phyloP scores from a whole-genome alignment of 1,284 basidiomycete genomes.

The Apiotrichum mycotoxinovorans region DNA sequence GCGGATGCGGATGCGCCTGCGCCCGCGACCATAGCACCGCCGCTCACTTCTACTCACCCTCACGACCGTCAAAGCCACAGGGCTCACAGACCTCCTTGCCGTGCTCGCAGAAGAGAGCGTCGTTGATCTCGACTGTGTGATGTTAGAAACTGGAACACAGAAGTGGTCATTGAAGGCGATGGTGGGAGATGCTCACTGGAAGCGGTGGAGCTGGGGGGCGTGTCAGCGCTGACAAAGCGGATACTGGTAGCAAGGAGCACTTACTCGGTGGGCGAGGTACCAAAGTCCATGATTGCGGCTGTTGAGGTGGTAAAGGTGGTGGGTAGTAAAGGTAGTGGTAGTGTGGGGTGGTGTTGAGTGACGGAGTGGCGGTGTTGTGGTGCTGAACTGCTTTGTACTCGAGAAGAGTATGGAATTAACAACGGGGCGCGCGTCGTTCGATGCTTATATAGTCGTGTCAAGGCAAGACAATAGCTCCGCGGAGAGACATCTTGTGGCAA shows the following conservation, averaged over 20 bases:
- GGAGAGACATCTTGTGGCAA: too few species aligned
- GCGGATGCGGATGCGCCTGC: neutral
- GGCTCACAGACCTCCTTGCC: constrained; percentile 48
- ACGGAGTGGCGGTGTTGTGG: neutral
- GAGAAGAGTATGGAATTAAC: neutral
- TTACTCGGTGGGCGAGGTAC: constrained; percentile 46
- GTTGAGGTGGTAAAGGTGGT: neutral
- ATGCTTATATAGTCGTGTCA: constrained; percentile 1
- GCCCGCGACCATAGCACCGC: neutral
- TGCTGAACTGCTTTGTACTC: neutral
- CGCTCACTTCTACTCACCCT: constrained; percentile 17
- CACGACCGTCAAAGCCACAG: constrained; percentile 24
- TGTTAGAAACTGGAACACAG: constrained; percentile 9
- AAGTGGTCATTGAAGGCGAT: neutral
- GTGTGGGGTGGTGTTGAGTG: neutral
- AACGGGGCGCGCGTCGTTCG: neutral
- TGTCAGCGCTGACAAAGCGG: constrained; percentile 4
- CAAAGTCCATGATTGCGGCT: constrained; percentile 30
- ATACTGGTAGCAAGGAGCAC: constrained; percentile 15
- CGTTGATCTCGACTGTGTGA: constrained; percentile 49
- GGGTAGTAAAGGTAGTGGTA: neutral
- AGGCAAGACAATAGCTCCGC: too few species aligned
- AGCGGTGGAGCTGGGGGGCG: constrained; percentile 19
- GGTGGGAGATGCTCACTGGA: constrained; percentile 12
- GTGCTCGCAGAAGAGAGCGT: constrained; percentile 52